Base-by-base conservation (phyloP, 2,329 filamentous ascomycete species). In the Parastagonospora avenae region DNA sequence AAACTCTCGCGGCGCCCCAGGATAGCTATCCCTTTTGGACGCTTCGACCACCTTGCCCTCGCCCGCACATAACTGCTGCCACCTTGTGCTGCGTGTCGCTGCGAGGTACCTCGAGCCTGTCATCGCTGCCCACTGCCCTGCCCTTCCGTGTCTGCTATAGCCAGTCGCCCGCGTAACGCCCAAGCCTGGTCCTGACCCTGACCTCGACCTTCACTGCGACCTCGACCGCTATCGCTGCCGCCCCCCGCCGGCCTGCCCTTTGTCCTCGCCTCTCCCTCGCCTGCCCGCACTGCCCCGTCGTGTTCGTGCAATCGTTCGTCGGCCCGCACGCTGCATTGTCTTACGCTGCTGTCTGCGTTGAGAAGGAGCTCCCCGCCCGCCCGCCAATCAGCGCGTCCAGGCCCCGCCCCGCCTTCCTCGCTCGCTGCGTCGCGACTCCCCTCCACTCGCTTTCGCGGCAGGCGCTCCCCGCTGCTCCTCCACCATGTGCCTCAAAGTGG, bases 401-500 rank as follows among this genome's bases (percentile, higher is more conserved):
- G 48, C 59, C 46, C 51, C 55, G 55, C 60, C 64, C 63, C 64
- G 55, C 63, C 62, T 55, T 59, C 55, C 52, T 44, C 29, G 38
- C 37, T 39, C 50, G 33, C 55, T 46, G 38, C 37, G 19, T 27
- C 47, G 42, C 50, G 43, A 50, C 55, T 36, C 33, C 46, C 38
- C 39, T 38, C 48, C 48, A 48, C 55, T 55, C 61, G 61, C 59
- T 55, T 57, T 39, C 57, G 48, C 56, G 54, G 48, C 52, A 57
- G 62, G 60, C 63, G 55, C 58, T 46, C 46, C 52, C 59, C 63
- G 55, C 59, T 51, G 57, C 56, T 56, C 53, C 47, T 59, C 66
- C 50, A 50, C 54, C 62, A 80, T 79, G 77, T 80, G 78, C 66
- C 77, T 73, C 50, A 70, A 76, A 63, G 72, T 80, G 57, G 71